phyloP scores from a whole-genome alignment of 306 rosid genomes.

The Medicago ruthenica region DNA sequence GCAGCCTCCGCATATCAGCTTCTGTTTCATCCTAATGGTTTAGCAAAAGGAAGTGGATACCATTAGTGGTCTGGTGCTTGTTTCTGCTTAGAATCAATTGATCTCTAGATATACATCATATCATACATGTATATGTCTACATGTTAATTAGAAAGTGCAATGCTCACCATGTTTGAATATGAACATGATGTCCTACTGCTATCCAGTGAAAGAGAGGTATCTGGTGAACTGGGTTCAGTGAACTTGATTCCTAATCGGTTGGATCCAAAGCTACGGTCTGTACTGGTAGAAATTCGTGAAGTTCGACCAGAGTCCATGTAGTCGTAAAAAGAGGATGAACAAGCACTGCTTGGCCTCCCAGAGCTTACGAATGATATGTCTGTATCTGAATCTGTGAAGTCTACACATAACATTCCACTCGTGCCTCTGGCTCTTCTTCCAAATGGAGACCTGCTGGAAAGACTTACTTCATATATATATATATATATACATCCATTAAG shows the following conservation, averaged over 20 bases:
- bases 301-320: conserved; percentile 54
- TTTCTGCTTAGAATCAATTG: neutral
- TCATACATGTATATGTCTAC: neutral
- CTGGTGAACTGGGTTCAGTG: conserved; percentile 47
- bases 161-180: conserved; percentile 66
- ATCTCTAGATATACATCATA: neutral
- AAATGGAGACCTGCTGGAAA: conserved; percentile 50
- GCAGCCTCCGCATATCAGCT: conserved; percentile 83
- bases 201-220: conserved; percentile 61
- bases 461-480: neutral
- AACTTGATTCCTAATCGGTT: conserved; percentile 32
- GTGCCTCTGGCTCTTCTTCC: conserved; percentile 46
- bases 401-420: conserved; percentile 53
- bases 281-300: conserved; percentile 68
- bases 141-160: neutral
- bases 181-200: conserved; percentile 63
- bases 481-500: neutral
- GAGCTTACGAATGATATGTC: conserved; percentile 92
- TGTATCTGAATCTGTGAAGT: conserved; percentile 66
- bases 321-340: conserved; percentile 66
- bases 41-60: conserved; percentile 24
- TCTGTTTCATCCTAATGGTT: conserved; percentile 78
- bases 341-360: conserved; percentile 73
- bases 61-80: neutral
- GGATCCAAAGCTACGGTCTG: conserved; percentile 72